Base-by-base conservation (phyloP, 805 yeast species). In the Metschnikowia amazonensis region DNA sequence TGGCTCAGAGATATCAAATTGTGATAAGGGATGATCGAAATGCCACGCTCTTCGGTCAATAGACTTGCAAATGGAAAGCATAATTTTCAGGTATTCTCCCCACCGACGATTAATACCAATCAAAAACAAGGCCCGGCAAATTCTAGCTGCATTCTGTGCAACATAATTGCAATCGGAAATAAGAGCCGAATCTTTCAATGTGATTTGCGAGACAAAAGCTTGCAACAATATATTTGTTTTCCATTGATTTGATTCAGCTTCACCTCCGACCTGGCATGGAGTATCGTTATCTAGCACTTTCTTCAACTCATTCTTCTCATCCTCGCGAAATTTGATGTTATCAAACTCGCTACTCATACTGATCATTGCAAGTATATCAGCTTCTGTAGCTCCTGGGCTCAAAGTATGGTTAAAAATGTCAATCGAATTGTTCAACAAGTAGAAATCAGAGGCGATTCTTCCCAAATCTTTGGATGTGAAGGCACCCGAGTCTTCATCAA, bases 301-400 rank as follows among this genome's bases (percentile, higher is more conserved):
- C 17, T 79, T 77, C 45, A 95, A 72, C 61, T 95, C 99, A 10
- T 68, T 69, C 8, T 80, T 66, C 59, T 94, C 99, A 50, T 94
- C 99, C 50, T 86, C 89, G 49, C 99, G 78, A 52, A 85, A 82
- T 56, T 88, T 89, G 38, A 94, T 80, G 44, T 88, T 82, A 58
- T 90, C 97, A 64, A 95, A 94, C 63, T 94, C 99, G 44, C 88
- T 82, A 63, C 97, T 86, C 87, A 85, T 84, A 61, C 95, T 82
- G 41, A 94, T 79, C 79, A 90, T 83, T 0, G 96, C 82, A 16
- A 94, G 64, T 0, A 90, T 83, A 64, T 89, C 97, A 0, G 97
- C 97, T 57, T 89, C 98, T 0, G 95, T 81, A 0, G 97, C 96
- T 16, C 75, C 65, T 1, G 97, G 94, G 48, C 78, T 85, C 64